Evolutionary conservation across 495 filamentous ascomycete species (phyloP), one percentile per base, ranked within the genome.

Genomic region (Annulohypoxylon moriforme): DNA sequence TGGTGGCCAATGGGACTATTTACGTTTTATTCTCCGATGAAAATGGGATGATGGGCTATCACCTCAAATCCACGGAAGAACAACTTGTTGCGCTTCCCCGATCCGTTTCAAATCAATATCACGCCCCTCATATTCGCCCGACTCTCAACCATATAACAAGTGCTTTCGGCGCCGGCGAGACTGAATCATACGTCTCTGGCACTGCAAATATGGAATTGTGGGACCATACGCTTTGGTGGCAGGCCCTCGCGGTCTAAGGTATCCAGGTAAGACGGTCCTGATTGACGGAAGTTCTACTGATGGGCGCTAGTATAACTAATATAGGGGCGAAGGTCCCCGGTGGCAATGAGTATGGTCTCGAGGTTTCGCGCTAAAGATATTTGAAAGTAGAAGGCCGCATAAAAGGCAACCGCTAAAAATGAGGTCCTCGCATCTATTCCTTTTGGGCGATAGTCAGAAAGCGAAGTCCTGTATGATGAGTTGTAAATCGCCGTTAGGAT

Each of bases 341-440:
- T 40, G 36, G 14, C 14, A 2, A 40, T 40, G 10, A 40, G 0
- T 14, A n/a, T 40, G 36, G 13, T 14, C 14, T 40, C 36, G 4
- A 14, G 36, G 13, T 40, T 13, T 13, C 85, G 79, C 0, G 86
- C 89, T 4, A 90, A 83, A 6, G 88, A 89, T 16, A 88, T 85
- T 10, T 87, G 87, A 38, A 91, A 86, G 60, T 88, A 83, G 73
- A 91, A 90, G 63, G 89, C 84, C n/a, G 82, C 80, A 69, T 91
- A 3, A 89, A 89, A 13, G 8, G 86, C 87, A 2, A 87, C 46
- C 3, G 88, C 84, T 87, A 80, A 83, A 91, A 29, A 85, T 13
- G 53, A 58, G 68, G 18, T 64, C n/a, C n/a, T n/a, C n/a, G n/a
- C n/a, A n/a, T n/a, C n/a, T n/a, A n/a, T n/a, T n/a, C n/a, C n/a